Conservation (phyloP, 768 basidiomycete genomes). For the Termitomyces sp. region DNA sequence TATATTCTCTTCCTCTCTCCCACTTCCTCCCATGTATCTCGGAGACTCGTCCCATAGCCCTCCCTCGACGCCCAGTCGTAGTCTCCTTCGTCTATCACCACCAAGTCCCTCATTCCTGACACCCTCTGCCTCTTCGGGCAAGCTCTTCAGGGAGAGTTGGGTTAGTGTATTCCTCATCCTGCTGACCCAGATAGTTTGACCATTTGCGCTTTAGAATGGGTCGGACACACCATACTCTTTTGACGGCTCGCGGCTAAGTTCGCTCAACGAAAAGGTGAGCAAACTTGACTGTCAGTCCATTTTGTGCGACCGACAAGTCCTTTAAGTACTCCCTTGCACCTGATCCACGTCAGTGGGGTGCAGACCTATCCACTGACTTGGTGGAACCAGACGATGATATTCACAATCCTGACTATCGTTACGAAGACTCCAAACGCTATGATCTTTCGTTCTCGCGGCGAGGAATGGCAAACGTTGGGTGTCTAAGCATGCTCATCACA, state of each 20-base stretch:
- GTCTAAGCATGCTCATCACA: constrained; percentile 48
- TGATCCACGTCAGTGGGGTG: constrained; percentile 65
- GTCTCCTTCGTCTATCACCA: constrained; percentile 17
- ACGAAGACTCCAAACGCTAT: constrained; percentile 22
- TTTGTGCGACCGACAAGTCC: neutral
- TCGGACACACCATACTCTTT: constrained; percentile 41
- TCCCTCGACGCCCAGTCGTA: constrained; percentile 25
- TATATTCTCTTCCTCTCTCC: constrained; percentile 10
- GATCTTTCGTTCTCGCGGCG: constrained; percentile 47
- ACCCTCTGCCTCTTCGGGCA: constrained; percentile 24
- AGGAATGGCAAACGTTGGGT: constrained; percentile 70
- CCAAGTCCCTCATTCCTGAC: constrained; percentile 4
- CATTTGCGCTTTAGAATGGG: constrained; percentile 16
- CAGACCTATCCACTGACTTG: constrained; percentile 45
- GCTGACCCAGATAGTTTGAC: neutral
- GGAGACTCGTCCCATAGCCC: constrained; percentile 23
- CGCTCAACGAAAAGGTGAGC: constrained; percentile 40
- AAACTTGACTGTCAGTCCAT: neutral
- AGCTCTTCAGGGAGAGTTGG: constrained; percentile 36
- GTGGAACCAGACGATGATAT: constrained; percentile 68
- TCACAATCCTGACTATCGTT: constrained; percentile 53
- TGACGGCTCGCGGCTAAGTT: constrained; percentile 33
- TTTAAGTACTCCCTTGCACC: constrained; percentile 56
- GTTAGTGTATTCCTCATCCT: constrained; percentile 14
- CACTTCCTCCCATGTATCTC: constrained; percentile 16